These are phyloP conservation scores for Phtheirospermum japonicum DNA, from an alignment of 257 asterid species.

Conservation along the genomic window DNA sequence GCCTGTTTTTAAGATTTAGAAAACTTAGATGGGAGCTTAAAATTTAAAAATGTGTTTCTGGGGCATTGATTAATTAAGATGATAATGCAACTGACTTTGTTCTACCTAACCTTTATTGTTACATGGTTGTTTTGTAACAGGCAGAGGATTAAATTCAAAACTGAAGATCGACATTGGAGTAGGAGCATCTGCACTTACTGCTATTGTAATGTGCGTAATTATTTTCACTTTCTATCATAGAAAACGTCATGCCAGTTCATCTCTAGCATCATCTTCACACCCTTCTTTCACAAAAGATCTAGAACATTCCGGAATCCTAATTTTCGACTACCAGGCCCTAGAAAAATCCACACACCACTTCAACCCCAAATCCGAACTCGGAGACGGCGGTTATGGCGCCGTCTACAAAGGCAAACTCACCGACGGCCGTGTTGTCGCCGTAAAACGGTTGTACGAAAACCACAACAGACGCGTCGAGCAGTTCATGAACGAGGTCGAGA, in stretches of 20 bases:
- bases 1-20: too few species aligned
- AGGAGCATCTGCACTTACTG: conserved; percentile 38
- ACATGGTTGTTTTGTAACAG: conserved; percentile 26
- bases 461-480: conserved; percentile 33
- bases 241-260: conserved; percentile 19
- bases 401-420: conserved; percentile 34
- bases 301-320: conserved; percentile 28
- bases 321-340: conserved; percentile 27
- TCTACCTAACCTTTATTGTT: neutral
- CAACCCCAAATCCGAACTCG: conserved; percentile 34
- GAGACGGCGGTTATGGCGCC: conserved; percentile 39
- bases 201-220: conserved; percentile 28
- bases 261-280: conserved; percentile 20
- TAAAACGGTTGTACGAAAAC: conserved; percentile 34
- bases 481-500: conserved; percentile 35
- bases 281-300: conserved; percentile 22
- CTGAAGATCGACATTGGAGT: conserved; percentile 49
- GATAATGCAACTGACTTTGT: neutral
- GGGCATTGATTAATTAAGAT: neutral
- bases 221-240: conserved; percentile 31
- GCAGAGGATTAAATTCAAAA: conserved; percentile 20
- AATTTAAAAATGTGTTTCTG: too few species aligned
- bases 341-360: conserved; percentile 33
- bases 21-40: too few species aligned
- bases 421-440: conserved; percentile 43